Conservation (phyloP, 495 filamentous ascomycete species). For the Emericellopsis terricola region DNA sequence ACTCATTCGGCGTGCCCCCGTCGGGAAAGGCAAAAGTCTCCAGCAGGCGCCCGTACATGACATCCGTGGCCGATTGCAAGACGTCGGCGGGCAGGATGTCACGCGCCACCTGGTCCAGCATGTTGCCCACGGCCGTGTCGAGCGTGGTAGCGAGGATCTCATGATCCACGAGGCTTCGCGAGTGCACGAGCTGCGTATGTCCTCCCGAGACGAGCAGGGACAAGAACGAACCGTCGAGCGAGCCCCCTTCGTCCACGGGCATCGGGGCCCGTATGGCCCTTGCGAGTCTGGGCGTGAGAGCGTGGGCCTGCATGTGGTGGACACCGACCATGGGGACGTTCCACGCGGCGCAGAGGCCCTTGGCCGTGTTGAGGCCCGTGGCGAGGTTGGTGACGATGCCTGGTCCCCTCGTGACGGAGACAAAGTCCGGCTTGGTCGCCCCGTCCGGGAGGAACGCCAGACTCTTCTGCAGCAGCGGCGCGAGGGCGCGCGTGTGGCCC, state of each 20-base stretch:
- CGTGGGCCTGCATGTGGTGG: constrained; percentile 95
- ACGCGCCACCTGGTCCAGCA: constrained; percentile 73
- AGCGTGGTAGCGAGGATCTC: constrained; percentile 45
- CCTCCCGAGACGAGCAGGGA: constrained; percentile 85
- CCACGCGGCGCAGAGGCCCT: constrained; percentile 74
- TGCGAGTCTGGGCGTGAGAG: constrained; percentile 72
- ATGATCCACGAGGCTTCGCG: constrained; percentile 43
- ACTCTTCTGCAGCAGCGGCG: constrained; percentile 44
- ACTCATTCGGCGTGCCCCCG: constrained; percentile 12
- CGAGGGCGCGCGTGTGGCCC: constrained; percentile 54
- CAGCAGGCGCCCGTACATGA: constrained; percentile 62
- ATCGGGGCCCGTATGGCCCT: constrained; percentile 28
- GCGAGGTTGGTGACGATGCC: constrained; percentile 66
- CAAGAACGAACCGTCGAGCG: constrained; percentile 54
- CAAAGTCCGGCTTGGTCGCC: constrained; percentile 38
- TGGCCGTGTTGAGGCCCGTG: constrained; percentile 66
- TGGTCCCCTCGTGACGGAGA: constrained; percentile 75
- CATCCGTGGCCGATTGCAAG: constrained; percentile 22
- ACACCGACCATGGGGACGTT: constrained; percentile 66
- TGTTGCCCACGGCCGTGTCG: constrained; percentile 71
- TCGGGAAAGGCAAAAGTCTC: constrained; percentile 59
- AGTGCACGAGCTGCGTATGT: constrained; percentile 73
- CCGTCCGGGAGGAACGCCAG: constrained; percentile 31
- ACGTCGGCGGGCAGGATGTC: constrained; percentile 40
- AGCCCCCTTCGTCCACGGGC: background rate